Percentiles rank a stretch among this genome's conserved stretches.
Conservation (phyloP, 139 green algal species). For the Choricystis sp. region DNA sequence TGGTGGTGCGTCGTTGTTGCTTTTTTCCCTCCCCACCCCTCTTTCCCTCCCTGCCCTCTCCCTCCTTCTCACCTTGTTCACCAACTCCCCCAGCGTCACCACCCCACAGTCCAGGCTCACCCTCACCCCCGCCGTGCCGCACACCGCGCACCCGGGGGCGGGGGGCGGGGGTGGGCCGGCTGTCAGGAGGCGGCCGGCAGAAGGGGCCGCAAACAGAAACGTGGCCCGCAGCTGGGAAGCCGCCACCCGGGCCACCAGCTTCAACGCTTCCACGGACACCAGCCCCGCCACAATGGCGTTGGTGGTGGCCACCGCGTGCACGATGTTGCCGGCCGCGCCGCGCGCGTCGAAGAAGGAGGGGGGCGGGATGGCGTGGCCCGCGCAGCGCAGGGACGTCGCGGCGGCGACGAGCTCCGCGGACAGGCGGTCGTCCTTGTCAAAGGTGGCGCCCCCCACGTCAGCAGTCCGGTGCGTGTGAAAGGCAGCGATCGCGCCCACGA, state of each 20-base stretch:
- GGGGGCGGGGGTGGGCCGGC: conserved; percentile 19
- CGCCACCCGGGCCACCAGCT: conserved; percentile 51
- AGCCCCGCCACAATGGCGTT: conserved; percentile 89
- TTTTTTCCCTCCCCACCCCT: neutral
- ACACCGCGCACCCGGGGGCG: conserved; percentile 54
- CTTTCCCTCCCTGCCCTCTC: neutral
- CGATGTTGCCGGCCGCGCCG: conserved; percentile 98
- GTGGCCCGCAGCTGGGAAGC: conserved; percentile 14
- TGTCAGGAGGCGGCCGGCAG: conserved; percentile 18
- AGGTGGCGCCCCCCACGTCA: conserved; percentile 35
- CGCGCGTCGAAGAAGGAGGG: conserved; percentile 76
- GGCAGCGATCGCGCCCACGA: conserved; percentile 39
- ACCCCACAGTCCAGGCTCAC: conserved; percentile 34
- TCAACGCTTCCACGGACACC: conserved; percentile 80
- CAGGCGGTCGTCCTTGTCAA: conserved; percentile 85
- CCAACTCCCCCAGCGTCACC: conserved; percentile 37
- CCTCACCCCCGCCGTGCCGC: conserved; percentile 38
- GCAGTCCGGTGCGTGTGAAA: conserved; percentile 30
- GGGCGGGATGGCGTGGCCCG: conserved; percentile 62
- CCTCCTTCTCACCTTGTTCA: conserved; percentile 26
- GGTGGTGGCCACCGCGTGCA: conserved; percentile 97
- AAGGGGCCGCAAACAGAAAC: conserved; percentile 26
- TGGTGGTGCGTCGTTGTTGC: neutral
- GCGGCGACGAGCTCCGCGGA: conserved; percentile 87
- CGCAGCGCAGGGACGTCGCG: conserved; percentile 65